phyloP scores from a whole-genome alignment of 441 rosid species.

The Adansonia madagascariensis region DNA sequence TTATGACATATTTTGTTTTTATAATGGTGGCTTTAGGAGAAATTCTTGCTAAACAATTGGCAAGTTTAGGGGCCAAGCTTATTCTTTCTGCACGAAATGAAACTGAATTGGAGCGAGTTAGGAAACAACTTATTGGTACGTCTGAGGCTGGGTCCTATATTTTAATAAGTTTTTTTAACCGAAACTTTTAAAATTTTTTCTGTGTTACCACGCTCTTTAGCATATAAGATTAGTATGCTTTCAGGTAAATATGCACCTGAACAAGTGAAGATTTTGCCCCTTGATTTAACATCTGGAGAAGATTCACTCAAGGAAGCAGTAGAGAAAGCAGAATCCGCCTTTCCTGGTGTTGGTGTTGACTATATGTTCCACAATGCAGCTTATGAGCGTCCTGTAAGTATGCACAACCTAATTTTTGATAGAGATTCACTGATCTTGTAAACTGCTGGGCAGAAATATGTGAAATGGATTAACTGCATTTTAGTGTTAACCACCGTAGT shows the following conservation, averaged over 20 bases:
- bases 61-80: constrained; percentile 83
- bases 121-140: constrained; percentile 66
- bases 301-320: constrained; percentile 63
- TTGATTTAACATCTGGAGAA: constrained; percentile 84
- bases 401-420: constrained; percentile 19
- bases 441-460: constrained; percentile 5
- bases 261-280: constrained; percentile 70
- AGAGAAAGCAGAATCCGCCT: constrained; percentile 67
- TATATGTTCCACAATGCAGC: constrained; percentile 92
- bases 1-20: constrained; percentile 19
- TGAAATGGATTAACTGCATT: not conserved
- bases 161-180: not conserved
- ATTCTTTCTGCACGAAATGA: constrained; percentile 83
- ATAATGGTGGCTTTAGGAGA: constrained; percentile 56
- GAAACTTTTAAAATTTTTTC: not conserved
- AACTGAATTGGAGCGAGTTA: constrained; percentile 74
- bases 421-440: not conserved
- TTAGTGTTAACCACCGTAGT: not conserved
- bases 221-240: constrained; percentile 16
- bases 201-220: constrained; percentile 11
- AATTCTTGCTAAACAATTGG: constrained; percentile 79
- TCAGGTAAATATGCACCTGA: constrained; percentile 81
- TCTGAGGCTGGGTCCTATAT: constrained; percentile 16
- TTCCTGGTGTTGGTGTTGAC: constrained; percentile 69
- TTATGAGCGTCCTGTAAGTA: constrained; percentile 83